Conservation (phyloP, 345 rosid genomes). For the Populus simonii region DNA sequence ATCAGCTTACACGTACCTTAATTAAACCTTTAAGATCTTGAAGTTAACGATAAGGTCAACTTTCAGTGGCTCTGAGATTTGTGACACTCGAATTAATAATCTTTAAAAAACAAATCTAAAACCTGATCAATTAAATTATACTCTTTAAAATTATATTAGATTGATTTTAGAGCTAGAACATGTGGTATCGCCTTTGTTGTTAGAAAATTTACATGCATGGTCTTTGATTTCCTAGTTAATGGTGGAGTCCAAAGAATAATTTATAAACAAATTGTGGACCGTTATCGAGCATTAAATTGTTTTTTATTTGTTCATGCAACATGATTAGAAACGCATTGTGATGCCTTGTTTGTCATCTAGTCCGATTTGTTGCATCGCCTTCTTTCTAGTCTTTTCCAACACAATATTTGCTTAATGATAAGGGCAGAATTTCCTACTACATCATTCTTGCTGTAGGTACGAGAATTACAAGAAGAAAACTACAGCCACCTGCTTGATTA, state of each 20-base stretch:
- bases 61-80: accelerated
- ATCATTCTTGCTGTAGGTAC: not conserved
- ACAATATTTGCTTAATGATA: not conserved
- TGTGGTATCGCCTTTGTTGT: too few relatives aligned
- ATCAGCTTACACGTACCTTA: accelerated
- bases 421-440: not conserved
- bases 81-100: too few relatives aligned
- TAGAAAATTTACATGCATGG: too few relatives aligned
- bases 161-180: too few relatives aligned
- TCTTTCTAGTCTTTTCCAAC: not conserved
- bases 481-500: not conserved
- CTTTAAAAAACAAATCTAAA: too few relatives aligned
- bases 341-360: not conserved
- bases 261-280: not conserved
- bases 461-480: not conserved
- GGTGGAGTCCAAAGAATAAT: not conserved
- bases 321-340: not conserved
- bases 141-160: accelerated
- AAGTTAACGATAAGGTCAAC: too few relatives aligned
- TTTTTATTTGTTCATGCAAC: not conserved
- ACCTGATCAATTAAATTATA: too few relatives aligned
- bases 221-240: not conserved
- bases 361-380: not conserved
- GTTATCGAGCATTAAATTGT: too few relatives aligned
- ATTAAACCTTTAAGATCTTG: too few relatives aligned